Percentiles rank a stretch among this genome's conserved stretches.
phyloP scores from a whole-genome alignment of 2,329 filamentous ascomycete genomes.

The Anthostomella pinea region DNA sequence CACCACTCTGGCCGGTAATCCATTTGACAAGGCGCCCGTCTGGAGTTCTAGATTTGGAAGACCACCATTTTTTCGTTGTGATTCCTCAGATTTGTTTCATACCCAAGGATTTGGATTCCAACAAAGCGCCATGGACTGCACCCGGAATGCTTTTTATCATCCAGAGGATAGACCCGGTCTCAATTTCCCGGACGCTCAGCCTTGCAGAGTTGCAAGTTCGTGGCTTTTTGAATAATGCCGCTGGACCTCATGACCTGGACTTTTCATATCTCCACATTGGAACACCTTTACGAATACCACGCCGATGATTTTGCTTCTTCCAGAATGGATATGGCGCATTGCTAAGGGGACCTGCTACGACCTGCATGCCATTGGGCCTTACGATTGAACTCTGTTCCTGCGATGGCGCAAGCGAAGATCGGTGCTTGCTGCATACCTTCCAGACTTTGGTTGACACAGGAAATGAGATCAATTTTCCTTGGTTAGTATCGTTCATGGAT shows the following conservation, averaged over 20 bases:
- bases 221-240: slow-evolving; percentile 29
- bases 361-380: slow-evolving; percentile 32
- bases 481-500: slow-evolving; percentile 29
- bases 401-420: slow-evolving; percentile 26
- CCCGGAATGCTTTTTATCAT: slow-evolving; percentile 27
- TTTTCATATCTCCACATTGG: slow-evolving; percentile 15
- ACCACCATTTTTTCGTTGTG: slow-evolving; percentile 10
- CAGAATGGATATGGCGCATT: slow-evolving; percentile 34
- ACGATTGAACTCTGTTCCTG: slow-evolving; percentile 29
- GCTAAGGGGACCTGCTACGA: slow-evolving; percentile 27
- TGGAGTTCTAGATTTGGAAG: slow-evolving; percentile 16
- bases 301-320: slow-evolving; percentile 27
- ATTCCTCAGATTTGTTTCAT: slow-evolving; percentile 31
- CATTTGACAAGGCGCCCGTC: slow-evolving; percentile 19
- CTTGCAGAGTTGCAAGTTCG: slow-evolving; percentile 35
- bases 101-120: slow-evolving; percentile 30
- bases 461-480: slow-evolving; percentile 28
- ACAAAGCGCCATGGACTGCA: slow-evolving; percentile 22
- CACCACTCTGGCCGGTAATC: slow-evolving; percentile 29
- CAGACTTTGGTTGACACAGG: slow-evolving; percentile 29
- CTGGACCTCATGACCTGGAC: slow-evolving; percentile 25
- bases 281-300: slow-evolving; percentile 25
- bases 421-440: slow-evolving; percentile 24
- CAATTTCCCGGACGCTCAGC: slow-evolving; percentile 26
- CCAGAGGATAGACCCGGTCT: slow-evolving; percentile 32